A percentile compares a stretch with the other conserved stretches of the same genome.
These are phyloP conservation scores for Podaxis pistillaris DNA, from an alignment of 768 basidiomycete genomes.

Conservation along the genomic window DNA sequence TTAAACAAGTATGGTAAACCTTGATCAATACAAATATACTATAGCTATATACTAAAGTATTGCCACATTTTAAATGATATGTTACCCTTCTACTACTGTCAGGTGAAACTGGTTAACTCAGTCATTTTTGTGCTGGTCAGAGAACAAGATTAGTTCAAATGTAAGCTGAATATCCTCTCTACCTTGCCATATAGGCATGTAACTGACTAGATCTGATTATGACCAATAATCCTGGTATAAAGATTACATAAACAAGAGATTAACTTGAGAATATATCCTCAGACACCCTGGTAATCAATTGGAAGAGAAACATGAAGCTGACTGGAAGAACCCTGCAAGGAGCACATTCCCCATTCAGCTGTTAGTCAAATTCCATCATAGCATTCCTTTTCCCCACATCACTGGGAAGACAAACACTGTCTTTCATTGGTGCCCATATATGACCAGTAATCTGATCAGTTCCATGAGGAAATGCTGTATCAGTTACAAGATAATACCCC, in stretches of 20 bases:
- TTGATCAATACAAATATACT: background rate
- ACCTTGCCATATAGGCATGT: conserved; percentile 36
- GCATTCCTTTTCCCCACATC: background rate
- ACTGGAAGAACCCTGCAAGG: conserved; percentile 27
- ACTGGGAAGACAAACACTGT: conserved; percentile 21
- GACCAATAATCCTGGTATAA: conserved; percentile 30
- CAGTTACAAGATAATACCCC: conserved; percentile 40
- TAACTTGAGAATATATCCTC: conserved; percentile 32
- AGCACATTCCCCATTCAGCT: conserved; percentile 46
- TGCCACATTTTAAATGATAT: too few species aligned
- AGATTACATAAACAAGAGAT: conserved; percentile 35
- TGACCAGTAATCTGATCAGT: conserved; percentile 26
- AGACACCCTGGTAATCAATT: conserved; percentile 24
- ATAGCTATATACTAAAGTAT: too few species aligned
- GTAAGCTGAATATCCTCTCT: conserved; percentile 24
- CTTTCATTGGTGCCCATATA: conserved; percentile 39
- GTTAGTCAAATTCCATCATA: conserved; percentile 35
- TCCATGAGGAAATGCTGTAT: conserved; percentile 46
- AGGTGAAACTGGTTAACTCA: background rate
- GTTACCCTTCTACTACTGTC: too few species aligned
- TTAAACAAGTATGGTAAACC: background rate
- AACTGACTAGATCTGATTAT: conserved; percentile 41
- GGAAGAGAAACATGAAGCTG: conserved; percentile 38
- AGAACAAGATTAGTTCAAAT: background rate
- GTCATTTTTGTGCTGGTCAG: background rate